These are phyloP conservation scores for Pythium dissotocum DNA, from an alignment of 352 stramenopile genomes.

Conservation along the genomic window DNA sequence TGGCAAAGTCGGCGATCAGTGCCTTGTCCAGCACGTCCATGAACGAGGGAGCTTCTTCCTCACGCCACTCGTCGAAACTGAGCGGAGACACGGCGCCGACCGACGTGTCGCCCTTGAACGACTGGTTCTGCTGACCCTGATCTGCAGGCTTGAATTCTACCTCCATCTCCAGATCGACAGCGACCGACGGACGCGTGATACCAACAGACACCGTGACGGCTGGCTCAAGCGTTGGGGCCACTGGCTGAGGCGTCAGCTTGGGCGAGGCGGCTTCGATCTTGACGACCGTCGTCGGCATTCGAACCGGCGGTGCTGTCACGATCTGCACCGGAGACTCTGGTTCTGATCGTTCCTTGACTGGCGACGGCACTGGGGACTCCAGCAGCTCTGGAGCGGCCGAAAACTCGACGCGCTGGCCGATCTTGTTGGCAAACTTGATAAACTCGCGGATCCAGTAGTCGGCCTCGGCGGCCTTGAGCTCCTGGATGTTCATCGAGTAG, in stretches of 20 bases:
- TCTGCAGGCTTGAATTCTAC: not conserved
- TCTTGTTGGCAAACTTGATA: slow-evolving; percentile 61
- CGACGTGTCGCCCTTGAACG: slow-evolving; percentile 16
- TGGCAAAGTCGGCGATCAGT: slow-evolving; percentile 46
- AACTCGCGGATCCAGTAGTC: slow-evolving; percentile 78
- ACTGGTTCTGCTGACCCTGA: slow-evolving; percentile 2
- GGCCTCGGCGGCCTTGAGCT: slow-evolving; percentile 61
- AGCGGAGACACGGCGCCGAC: slow-evolving; percentile 42
- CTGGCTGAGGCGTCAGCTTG: not conserved
- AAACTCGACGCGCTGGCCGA: slow-evolving; percentile 60
- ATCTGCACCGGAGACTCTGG: not conserved
- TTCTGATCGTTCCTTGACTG: slow-evolving; percentile 6
- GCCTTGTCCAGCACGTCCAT: slow-evolving; percentile 49
- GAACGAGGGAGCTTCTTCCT: slow-evolving; percentile 34
- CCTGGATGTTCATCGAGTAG: slow-evolving; percentile 57
- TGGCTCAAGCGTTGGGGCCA: not conserved
- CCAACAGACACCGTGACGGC: not conserved
- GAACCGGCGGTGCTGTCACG: not conserved
- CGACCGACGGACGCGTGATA: slow-evolving; percentile 10
- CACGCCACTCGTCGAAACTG: slow-evolving; percentile 66
- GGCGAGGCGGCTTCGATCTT: slow-evolving; percentile 12
- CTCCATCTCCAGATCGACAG: slow-evolving; percentile 1
- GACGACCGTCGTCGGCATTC: not conserved
- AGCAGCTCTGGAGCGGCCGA: slow-evolving; percentile 17
- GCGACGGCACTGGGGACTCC: slow-evolving; percentile 21